Evolutionary conservation across 2,329 filamentous ascomycete species (phyloP), one percentile per base, ranked within the genome.

Genomic region (Ploettnerulaceae sp.): DNA sequence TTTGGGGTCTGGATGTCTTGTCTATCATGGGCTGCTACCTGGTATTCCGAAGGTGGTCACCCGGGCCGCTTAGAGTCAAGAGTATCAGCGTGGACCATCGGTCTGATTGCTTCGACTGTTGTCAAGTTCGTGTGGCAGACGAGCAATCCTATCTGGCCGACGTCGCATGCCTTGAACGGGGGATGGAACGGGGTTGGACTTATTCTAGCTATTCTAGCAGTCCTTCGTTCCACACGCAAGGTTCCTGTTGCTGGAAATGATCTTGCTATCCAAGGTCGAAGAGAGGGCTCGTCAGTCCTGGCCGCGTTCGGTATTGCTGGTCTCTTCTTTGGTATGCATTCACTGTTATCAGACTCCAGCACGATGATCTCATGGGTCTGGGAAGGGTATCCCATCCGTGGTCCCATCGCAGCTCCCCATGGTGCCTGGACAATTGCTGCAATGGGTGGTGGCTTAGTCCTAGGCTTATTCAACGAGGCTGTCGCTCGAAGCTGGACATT

Each of bases 341-440:
- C 90, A 1, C 73, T 98, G 7, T 76, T 98, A 8, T 96, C 93
- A 0, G 93, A 98, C 64, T 95, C 90, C 0, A 97, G 93, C 71
- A 98, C 93, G 44, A 97, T 98, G 89, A 96, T 97, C 48, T 76
- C 90, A 12, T 98, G 93, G 93, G 89, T 89, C 2, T 98, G 93
- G 93, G 89, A 96, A 58, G 93, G 93, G 5, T 98, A 86, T 60
- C 93, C 93, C 11, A 79, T 97, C 31, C 81, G 86, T 39, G 93
- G 93, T 5, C 93, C 93, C 2, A 79, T 93, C 39, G 81, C 89
- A 51, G 89, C 84, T 37, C 89, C 89, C n/a, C 89, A 97, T 61
- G 93, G 90, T 44, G 89, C 87, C 59, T 79, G 84, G 64, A 96
- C 89, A 1, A 79, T 96, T 42, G 76, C 86, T 44, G 84, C 84